A percentile compares a stretch with the other conserved stretches of the same genome.
These are phyloP conservation scores for Acacia melanoxylon DNA, from an alignment of 306 rosid species.

Conservation along the genomic window DNA sequence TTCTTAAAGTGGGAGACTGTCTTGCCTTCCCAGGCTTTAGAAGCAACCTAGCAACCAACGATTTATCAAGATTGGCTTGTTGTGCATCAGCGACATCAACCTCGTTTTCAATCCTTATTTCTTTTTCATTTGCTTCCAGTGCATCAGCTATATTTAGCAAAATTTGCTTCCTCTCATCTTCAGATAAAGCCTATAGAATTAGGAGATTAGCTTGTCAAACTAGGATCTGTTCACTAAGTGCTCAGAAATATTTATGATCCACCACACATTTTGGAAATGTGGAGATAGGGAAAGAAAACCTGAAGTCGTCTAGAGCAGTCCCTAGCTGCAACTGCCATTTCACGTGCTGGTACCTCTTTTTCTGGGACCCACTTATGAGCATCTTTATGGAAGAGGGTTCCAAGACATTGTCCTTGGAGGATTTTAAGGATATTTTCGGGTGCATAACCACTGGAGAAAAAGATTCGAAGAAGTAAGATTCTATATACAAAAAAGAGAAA, in stretches of 20 bases:
- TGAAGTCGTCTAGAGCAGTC: constrained; percentile 95
- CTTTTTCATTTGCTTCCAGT: constrained; percentile 66
- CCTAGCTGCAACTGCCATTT: constrained; percentile 97
- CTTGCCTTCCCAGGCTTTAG: constrained; percentile 87
- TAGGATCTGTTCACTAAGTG: not conserved
- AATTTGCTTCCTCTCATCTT: constrained; percentile 78
- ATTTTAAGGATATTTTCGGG: constrained; percentile 74
- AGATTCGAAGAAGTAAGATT: constrained; percentile 26
- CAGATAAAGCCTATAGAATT: constrained; percentile 66
- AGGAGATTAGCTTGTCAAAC: constrained; percentile 33
- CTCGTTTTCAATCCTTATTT: constrained; percentile 76
- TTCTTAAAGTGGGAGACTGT: constrained; percentile 2
- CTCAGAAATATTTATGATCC: constrained; percentile 21
- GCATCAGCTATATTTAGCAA: constrained; percentile 91
- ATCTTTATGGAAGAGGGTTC: constrained; percentile 94
- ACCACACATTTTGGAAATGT: not conserved
- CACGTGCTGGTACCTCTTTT: constrained; percentile 75
- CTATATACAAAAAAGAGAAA: constrained; percentile 23
- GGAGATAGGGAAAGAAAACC: constrained; percentile 40
- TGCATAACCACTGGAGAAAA: constrained; percentile 69
- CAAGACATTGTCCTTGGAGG: constrained; percentile 82
- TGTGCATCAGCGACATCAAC: constrained; percentile 80
- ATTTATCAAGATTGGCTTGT: constrained; percentile 75
- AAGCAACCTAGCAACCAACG: constrained; percentile 79
- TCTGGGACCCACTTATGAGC: constrained; percentile 68